Percentiles rank a stretch among this genome's conserved stretches.
phyloP scores from a whole-genome alignment of 2,329 filamentous ascomycete genomes.

The Monilinia vaccinii-corymbosi region DNA sequence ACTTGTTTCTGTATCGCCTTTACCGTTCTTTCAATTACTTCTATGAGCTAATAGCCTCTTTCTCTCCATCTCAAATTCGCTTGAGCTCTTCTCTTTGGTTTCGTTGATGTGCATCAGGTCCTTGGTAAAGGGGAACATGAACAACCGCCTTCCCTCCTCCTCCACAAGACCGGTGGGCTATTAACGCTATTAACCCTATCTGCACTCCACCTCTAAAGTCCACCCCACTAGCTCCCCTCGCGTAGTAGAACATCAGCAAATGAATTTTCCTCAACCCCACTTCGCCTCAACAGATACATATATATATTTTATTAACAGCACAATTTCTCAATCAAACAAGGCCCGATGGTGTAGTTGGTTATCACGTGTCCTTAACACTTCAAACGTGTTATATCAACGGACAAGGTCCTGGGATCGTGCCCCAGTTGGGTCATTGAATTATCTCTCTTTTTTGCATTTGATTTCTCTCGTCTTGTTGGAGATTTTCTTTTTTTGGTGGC shows the following conservation, averaged over 20 bases:
- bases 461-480: not conserved
- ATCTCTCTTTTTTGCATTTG: too few species aligned
- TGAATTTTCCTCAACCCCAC: not conserved
- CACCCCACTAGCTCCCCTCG: too few species aligned
- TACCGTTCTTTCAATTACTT: not conserved
- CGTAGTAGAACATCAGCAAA: too few species aligned
- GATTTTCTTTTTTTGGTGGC: not conserved
- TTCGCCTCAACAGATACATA: rapidly evolving
- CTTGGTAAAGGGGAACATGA: too few species aligned
- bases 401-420: not conserved
- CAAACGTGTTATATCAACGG: not conserved
- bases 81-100: too few species aligned
- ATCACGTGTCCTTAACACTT: conserved; percentile 6
- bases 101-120: too few species aligned
- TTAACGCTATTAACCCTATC: too few species aligned
- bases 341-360: conserved; percentile 6
- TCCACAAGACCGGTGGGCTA: too few species aligned
- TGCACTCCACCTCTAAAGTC: too few species aligned
- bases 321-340: rapidly evolving
- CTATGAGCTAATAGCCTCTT: not conserved
- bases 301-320: rapidly evolving
- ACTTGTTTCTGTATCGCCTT: not conserved
- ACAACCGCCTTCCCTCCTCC: too few species aligned
- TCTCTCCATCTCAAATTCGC: not conserved
- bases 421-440: not conserved